Percentiles rank a stretch among this genome's conserved stretches.
Evolutionary conservation across 169 alveolate species (phyloP).

Genomic region (Eimeria brunetti): DNA sequence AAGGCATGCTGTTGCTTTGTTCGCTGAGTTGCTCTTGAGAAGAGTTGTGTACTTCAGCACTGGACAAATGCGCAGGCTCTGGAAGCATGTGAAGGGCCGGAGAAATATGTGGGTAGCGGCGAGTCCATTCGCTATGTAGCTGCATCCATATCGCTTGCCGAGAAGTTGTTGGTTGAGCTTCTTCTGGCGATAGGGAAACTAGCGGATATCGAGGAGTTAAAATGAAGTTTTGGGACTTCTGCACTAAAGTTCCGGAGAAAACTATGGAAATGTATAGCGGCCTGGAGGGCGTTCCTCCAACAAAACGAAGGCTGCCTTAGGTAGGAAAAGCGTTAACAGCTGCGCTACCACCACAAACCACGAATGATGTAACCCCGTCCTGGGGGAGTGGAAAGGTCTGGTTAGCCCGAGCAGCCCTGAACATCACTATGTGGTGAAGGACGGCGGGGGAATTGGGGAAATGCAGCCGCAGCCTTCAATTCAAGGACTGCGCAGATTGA

Average conservation of each 20-base stretch:
- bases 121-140: neutral
- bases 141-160: neutral
- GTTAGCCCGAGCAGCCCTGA: neutral
- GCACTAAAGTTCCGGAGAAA: neutral
- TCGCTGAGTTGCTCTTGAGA: neutral
- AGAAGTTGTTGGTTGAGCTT: neutral
- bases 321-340: neutral
- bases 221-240: too few relatives aligned
- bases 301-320: neutral
- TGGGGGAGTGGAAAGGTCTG: neutral
- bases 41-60: neutral
- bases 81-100: neutral
- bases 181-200: neutral
- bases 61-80: neutral
- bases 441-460: neutral
- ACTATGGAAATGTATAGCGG: neutral
- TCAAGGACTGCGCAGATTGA: neutral
- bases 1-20: neutral
- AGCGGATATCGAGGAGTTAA: neutral
- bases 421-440: neutral
- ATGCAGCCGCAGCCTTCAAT: neutral
- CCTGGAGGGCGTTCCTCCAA: neutral
- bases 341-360: neutral
- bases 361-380: neutral
- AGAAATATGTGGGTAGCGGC: neutral